Conservation (phyloP, 202 grass and related monocot genomes). For the Panicum virgatum region DNA sequence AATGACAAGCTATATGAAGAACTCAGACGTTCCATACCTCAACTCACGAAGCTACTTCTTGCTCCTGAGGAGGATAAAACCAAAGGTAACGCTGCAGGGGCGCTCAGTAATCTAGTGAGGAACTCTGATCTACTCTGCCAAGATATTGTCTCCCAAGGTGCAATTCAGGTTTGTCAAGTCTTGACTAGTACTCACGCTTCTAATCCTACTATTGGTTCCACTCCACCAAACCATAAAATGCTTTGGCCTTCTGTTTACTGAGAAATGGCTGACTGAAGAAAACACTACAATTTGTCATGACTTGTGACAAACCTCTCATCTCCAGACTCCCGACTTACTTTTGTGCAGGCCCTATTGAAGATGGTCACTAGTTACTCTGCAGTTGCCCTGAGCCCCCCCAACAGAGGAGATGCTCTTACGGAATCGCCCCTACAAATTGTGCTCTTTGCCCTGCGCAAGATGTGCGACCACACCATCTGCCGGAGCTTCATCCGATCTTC, state of each 20-base stretch:
- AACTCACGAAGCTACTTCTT: slow-evolving; percentile 74
- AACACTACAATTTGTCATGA: too few species aligned
- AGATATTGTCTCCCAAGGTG: slow-evolving; percentile 70
- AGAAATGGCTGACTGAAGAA: neutral
- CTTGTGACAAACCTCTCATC: neutral
- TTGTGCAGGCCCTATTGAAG: slow-evolving; percentile 73
- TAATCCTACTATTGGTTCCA: neutral
- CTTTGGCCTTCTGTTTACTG: neutral
- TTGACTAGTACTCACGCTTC: slow-evolving; percentile 21
- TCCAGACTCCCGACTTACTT: neutral
- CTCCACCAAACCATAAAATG: neutral
- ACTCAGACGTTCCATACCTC: slow-evolving; percentile 77
- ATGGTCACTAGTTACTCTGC: slow-evolving; percentile 72
- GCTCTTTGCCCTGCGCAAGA: slow-evolving; percentile 88
- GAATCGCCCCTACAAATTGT: slow-evolving; percentile 88
- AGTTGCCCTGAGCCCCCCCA: slow-evolving; percentile 75
- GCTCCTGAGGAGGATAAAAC: slow-evolving; percentile 92
- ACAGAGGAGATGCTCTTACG: slow-evolving; percentile 58
- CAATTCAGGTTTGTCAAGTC: slow-evolving; percentile 60
- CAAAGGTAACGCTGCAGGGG: slow-evolving; percentile 93
- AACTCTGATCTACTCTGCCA: slow-evolving; percentile 74
- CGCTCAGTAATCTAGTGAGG: slow-evolving; percentile 82
- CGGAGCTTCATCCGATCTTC: slow-evolving; percentile 72
- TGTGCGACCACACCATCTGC: slow-evolving; percentile 83
- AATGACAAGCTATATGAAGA: slow-evolving; percentile 89